These are phyloP conservation scores for Clonostachys chloroleuca DNA, from an alignment of 2,329 filamentous ascomycete genomes.

Conservation along the genomic window DNA sequence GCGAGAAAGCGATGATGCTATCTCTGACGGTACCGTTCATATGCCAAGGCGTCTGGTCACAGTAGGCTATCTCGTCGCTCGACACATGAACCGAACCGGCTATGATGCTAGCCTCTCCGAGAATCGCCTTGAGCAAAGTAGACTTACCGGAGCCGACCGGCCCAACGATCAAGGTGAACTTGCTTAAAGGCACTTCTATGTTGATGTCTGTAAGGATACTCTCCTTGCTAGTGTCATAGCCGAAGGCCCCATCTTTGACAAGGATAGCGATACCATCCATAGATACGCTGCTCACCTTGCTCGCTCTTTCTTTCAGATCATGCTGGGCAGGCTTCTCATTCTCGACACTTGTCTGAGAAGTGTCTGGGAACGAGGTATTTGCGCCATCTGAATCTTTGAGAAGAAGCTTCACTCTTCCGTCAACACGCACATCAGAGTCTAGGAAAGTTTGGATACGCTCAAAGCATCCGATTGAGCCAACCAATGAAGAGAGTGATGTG, in stretches of 20 bases:
- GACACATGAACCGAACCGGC: constrained; percentile 13
- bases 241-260: too few species aligned
- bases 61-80: constrained; percentile 12
- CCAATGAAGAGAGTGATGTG: constrained; percentile 9
- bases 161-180: constrained; percentile 24
- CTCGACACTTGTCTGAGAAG: neutral
- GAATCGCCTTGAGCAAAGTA: constrained; percentile 20
- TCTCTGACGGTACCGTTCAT: constrained; percentile 21
- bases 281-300: neutral
- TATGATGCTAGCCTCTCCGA: constrained; percentile 16
- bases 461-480: constrained; percentile 13
- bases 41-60: constrained; percentile 16
- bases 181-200: neutral
- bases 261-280: too few species aligned
- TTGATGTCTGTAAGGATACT: too few species aligned
- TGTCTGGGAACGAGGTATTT: too few species aligned
- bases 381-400: neutral
- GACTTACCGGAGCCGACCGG: constrained; percentile 30
- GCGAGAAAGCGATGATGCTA: constrained; percentile 21
- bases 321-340: neutral
- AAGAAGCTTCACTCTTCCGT: neutral
- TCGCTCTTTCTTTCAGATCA: neutral
- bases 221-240: too few species aligned
- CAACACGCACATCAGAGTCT: neutral
- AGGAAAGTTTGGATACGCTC: constrained; percentile 11